Conservation (phyloP, 2,329 filamentous ascomycete genomes). For the Mariannaea sp. region DNA sequence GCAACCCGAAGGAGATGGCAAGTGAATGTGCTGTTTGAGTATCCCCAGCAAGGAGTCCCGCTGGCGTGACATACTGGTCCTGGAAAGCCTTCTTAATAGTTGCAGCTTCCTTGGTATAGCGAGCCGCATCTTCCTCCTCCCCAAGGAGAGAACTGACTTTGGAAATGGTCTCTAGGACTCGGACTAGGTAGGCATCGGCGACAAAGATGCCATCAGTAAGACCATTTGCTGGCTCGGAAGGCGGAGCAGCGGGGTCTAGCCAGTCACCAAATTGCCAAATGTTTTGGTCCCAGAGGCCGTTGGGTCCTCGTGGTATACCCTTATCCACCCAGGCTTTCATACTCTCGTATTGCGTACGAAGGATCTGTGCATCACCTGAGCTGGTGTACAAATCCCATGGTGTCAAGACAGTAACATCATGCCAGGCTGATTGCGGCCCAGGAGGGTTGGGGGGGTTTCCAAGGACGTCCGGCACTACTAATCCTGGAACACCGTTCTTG, state of each 20-base stretch:
- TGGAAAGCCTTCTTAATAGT: conserved; percentile 36
- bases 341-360: conserved; percentile 46
- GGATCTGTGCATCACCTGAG: conserved; percentile 44
- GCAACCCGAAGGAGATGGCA: conserved; percentile 46
- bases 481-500: not conserved
- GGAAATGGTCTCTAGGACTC: conserved; percentile 40
- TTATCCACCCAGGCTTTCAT: conserved; percentile 47
- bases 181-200: conserved; percentile 52
- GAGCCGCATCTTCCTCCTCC: conserved; percentile 33
- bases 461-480: no score
- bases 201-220: conserved; percentile 47
- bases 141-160: conserved; percentile 44
- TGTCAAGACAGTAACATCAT: conserved; percentile 48
- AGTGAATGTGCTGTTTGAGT: conserved; percentile 49
- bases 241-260: not conserved
- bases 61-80: conserved; percentile 41
- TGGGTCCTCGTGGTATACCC: conserved; percentile 42
- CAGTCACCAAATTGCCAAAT: not conserved
- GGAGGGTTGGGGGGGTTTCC: conserved; percentile 6
- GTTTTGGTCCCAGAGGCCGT: no score
- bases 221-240: conserved; percentile 26
- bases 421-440: conserved; percentile 8
- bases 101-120: conserved; percentile 30
- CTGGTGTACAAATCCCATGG: conserved; percentile 49
- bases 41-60: conserved; percentile 40